A percentile compares a stretch with the other conserved stretches of the same genome.
Evolutionary conservation across 2,329 filamentous ascomycete species (phyloP).

Genomic region (Dactylonectria macrodidyma): DNA sequence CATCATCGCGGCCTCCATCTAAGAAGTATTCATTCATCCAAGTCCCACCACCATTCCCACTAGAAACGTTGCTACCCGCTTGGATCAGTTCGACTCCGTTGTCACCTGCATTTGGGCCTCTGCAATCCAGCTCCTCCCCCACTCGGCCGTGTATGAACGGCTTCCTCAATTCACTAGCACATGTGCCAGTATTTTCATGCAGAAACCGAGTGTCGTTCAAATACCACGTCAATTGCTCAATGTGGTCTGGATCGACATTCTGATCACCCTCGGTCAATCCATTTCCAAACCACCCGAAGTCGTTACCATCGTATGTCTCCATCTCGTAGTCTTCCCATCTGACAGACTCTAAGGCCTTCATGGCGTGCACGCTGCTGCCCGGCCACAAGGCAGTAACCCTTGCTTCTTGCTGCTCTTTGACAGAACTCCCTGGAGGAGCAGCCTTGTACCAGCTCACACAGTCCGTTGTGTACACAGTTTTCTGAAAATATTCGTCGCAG

Average conservation of each 20-base stretch:
- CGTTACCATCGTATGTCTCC: conserved; percentile 7
- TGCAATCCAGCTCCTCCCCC: too few relatives aligned
- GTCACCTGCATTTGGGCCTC: too few relatives aligned
- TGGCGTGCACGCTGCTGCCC: conserved; percentile 26
- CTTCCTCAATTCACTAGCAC: too few relatives aligned
- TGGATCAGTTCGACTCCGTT: too few relatives aligned
- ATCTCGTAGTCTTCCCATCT: conserved; percentile 31
- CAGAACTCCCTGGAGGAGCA: neutral
- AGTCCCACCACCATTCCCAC: too few relatives aligned
- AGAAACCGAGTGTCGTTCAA: conserved; percentile 5
- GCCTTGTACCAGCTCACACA: conserved; percentile 33
- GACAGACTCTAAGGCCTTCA: conserved; percentile 11
- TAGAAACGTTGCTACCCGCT: too few relatives aligned
- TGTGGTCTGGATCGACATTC: neutral
- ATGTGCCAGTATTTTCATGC: too few relatives aligned
- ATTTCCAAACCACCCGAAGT: conserved; percentile 30
- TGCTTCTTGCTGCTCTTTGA: neutral
- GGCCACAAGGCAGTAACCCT: conserved; percentile 30
- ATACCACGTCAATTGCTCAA: conserved; percentile 31
- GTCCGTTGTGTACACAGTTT: conserved; percentile 23
- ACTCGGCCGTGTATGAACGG: too few relatives aligned
- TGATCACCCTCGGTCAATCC: conserved; percentile 10
- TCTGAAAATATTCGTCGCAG: conserved; percentile 28
- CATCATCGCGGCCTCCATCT: too few relatives aligned
- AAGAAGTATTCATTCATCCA: too few relatives aligned